Conservation (phyloP, 768 basidiomycete genomes). For the Megacollybia marginata region DNA sequence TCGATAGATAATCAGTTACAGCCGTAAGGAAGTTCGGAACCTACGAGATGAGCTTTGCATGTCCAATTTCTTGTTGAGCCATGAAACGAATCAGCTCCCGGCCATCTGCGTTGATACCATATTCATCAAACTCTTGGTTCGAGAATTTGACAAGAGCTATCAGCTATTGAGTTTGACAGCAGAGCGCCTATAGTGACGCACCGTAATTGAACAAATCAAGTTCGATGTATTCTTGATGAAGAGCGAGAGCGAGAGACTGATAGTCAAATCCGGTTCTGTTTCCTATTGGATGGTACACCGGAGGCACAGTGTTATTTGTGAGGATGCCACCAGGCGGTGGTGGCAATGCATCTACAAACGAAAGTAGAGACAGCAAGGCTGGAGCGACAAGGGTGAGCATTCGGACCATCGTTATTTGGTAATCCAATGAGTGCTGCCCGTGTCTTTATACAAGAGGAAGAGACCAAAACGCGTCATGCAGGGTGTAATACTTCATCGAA, state of each 20-base stretch:
- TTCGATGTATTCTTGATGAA: slow-evolving; percentile 64
- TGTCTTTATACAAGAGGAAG: no score
- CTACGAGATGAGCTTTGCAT: slow-evolving; percentile 46
- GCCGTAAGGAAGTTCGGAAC: slow-evolving; percentile 25
- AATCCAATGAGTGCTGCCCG: no score
- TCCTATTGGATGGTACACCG: slow-evolving; percentile 24
- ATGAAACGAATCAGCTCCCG: slow-evolving; percentile 52
- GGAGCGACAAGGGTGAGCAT: no score
- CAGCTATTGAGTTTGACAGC: no score
- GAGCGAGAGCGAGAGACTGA: slow-evolving; percentile 43
- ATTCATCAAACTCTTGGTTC: slow-evolving; percentile 45
- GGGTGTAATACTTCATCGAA: no score
- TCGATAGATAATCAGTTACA: background rate
- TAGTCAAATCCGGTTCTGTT: slow-evolving; percentile 32
- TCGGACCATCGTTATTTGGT: no score
- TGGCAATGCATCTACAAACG: no score
- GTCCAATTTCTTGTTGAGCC: slow-evolving; percentile 59
- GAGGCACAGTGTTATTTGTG: slow-evolving; percentile 15
- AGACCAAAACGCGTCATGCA: no score
- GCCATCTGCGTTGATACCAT: slow-evolving; percentile 46
- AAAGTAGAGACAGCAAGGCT: no score
- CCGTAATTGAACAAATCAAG: slow-evolving; percentile 53
- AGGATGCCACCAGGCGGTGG: no score
- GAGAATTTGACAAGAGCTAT: slow-evolving; percentile 39
- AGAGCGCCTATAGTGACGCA: no score